A percentile compares a stretch with the other conserved stretches of the same genome.
phyloP scores from a whole-genome alignment of 176 grass and related monocot genomes.

The Oryza meridionalis region DNA sequence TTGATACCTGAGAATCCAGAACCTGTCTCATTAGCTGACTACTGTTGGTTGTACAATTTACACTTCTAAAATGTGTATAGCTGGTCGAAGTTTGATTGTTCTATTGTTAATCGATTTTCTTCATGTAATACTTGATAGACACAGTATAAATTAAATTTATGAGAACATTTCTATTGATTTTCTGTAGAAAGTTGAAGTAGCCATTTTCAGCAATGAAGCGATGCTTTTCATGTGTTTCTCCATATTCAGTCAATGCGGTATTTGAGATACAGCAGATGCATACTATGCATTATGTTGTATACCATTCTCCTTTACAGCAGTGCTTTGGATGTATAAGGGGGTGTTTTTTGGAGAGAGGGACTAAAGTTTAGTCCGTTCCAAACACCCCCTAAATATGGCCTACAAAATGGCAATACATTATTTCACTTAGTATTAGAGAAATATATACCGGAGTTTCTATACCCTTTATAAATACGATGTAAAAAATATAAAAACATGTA shows the following conservation, averaged over 20 bases:
- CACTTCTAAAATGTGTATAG: conserved; percentile 52
- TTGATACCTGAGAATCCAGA: conserved; percentile 24
- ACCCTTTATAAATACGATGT: no score
- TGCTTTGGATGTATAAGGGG: background rate
- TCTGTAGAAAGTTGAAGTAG: background rate
- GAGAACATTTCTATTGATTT: conserved; percentile 6
- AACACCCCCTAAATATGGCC: background rate
- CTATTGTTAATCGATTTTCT: conserved; percentile 26
- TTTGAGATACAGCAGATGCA: background rate
- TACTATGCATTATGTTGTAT: no score
- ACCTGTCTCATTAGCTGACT: conserved; percentile 28
- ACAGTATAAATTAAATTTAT: conserved; percentile 16
- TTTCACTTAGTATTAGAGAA: background rate
- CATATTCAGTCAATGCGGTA: background rate
- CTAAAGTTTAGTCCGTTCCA: no score
- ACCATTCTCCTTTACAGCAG: background rate
- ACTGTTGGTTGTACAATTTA: conserved; percentile 40
- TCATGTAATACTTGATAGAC: conserved; percentile 33
- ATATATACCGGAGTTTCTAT: background rate
- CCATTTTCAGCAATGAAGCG: background rate
- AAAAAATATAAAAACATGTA: no score
- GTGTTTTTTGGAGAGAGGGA: no score
- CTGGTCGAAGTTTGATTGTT: conserved; percentile 18
- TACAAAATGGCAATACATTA: background rate
- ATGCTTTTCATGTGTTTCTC: conserved; percentile 8